Conservation (phyloP, 805 yeast genomes). For the Starmerella kuoi region DNA sequence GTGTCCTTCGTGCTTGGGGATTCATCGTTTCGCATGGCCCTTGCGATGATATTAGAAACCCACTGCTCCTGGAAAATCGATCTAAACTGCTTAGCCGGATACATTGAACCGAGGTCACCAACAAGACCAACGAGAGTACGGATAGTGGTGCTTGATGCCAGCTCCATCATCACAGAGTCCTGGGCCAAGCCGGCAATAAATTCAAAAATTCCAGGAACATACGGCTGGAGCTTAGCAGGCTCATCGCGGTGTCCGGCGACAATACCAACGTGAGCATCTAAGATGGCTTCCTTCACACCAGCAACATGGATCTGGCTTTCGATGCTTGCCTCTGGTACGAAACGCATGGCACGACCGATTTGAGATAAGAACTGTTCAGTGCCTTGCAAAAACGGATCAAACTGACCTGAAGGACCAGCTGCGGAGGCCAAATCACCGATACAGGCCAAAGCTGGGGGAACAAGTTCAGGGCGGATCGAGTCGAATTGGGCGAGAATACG, state of each 20-base stretch:
- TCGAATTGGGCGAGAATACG: slow-evolving; percentile 51
- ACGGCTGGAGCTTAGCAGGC: slow-evolving; percentile 54
- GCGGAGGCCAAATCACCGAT: slow-evolving; percentile 93
- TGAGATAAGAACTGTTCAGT: slow-evolving; percentile 57
- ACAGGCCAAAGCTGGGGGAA: slow-evolving; percentile 80
- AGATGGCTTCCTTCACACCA: slow-evolving; percentile 69
- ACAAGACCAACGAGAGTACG: slow-evolving; percentile 80
- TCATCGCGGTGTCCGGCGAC: slow-evolving; percentile 73
- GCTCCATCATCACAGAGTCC: slow-evolving; percentile 43
- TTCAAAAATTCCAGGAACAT: slow-evolving; percentile 55
- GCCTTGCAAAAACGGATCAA: slow-evolving; percentile 61
- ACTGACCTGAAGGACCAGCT: slow-evolving; percentile 63
- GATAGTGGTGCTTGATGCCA: slow-evolving; percentile 52
- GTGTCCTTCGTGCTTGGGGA: slow-evolving; percentile 65
- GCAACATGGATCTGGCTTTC: slow-evolving; percentile 70
- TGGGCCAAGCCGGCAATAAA: slow-evolving; percentile 49
- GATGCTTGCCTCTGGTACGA: slow-evolving; percentile 40
- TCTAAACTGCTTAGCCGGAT: slow-evolving; percentile 61
- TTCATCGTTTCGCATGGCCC: slow-evolving; percentile 52
- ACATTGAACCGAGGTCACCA: slow-evolving; percentile 88
- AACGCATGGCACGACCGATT: slow-evolving; percentile 27
- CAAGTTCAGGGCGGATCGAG: slow-evolving; percentile 58
- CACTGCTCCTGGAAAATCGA: slow-evolving; percentile 57
- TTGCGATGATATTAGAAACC: slow-evolving; percentile 68
- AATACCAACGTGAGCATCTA: slow-evolving; percentile 91